A percentile compares a stretch with the other conserved stretches of the same genome.
These are phyloP conservation scores for Oryza glaberrima DNA, from an alignment of 176 grass and related monocot species.

Conservation along the genomic window DNA sequence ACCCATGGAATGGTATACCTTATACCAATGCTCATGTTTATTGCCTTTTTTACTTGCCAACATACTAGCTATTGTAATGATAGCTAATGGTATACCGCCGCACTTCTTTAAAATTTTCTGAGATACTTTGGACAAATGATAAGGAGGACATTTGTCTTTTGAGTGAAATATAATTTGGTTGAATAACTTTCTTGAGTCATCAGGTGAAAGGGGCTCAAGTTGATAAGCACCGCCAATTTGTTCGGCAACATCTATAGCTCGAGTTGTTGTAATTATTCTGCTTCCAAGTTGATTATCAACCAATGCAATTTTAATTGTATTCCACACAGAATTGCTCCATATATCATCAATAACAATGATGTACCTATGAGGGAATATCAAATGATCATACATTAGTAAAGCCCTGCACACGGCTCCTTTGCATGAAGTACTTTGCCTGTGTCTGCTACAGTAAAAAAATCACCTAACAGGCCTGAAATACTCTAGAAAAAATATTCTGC, in stretches of 20 bases:
- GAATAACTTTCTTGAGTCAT: not conserved
- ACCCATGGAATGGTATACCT: constrained; percentile 11
- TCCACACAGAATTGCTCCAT: not conserved
- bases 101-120: constrained; percentile 1
- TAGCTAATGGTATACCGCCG: constrained; percentile 33
- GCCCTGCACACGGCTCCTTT: no score
- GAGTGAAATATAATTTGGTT: no score
- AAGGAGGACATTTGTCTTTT: not conserved
- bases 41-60: not conserved
- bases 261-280: not conserved
- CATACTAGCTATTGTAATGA: constrained; percentile 18
- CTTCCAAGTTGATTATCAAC: not conserved
- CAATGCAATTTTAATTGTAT: not conserved
- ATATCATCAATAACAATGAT: constrained; percentile 17
- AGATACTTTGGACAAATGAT: not conserved
- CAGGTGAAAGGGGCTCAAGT: not conserved
- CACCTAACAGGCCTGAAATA: no score
- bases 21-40: not conserved
- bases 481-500: no score
- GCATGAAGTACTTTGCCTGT: no score
- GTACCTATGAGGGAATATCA: not conserved
- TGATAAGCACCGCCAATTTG: not conserved
- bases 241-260: not conserved
- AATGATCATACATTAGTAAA: no score
- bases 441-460: no score